Evolutionary conservation across 2,329 filamentous ascomycete species (phyloP).

Genomic region (Neopestalotiopsis sp.): DNA sequence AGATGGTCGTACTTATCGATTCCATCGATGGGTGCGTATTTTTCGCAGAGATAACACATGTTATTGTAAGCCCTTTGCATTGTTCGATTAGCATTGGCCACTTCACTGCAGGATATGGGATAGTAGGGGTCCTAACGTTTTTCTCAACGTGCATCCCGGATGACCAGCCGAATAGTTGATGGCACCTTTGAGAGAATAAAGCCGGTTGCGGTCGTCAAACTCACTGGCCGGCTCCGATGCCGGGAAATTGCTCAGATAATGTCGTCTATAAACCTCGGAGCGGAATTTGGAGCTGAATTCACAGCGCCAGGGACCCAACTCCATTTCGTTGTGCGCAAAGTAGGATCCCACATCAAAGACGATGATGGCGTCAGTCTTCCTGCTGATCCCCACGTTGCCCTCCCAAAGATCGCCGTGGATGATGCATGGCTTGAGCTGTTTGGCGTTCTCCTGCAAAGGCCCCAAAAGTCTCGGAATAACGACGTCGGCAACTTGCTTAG

Average conservation of each 20-base stretch:
- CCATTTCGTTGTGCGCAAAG: slow-evolving; percentile 30
- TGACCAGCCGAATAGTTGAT: too few species aligned
- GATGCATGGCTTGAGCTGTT: slow-evolving; percentile 24
- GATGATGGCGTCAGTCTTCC: slow-evolving; percentile 21
- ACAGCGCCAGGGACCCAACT: slow-evolving; percentile 25
- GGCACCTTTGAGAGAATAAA: slow-evolving; percentile 25
- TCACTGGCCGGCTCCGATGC: slow-evolving; percentile 24
- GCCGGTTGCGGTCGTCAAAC: slow-evolving; percentile 31
- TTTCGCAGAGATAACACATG: slow-evolving; percentile 24
- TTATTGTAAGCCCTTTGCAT: too few species aligned
- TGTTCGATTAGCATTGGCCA: too few species aligned
- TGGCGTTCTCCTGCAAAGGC: slow-evolving; percentile 18
- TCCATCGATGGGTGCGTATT: slow-evolving; percentile 25
- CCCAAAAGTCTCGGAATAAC: slow-evolving; percentile 26
- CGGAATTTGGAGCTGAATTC: too few species aligned
- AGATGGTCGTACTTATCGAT: slow-evolving; percentile 25
- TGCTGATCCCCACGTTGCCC: slow-evolving; percentile 25
- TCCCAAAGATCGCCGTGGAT: slow-evolving; percentile 31
- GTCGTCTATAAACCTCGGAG: slow-evolving; percentile 14
- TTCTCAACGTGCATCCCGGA: too few species aligned
- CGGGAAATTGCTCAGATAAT: slow-evolving; percentile 27
- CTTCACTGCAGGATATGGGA: too few species aligned
- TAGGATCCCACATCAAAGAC: slow-evolving; percentile 29
- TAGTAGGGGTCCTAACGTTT: too few species aligned
- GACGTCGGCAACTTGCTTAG: slow-evolving; percentile 18